Conservation (phyloP, 805 yeast genomes). For the Danielia reshetovae region DNA sequence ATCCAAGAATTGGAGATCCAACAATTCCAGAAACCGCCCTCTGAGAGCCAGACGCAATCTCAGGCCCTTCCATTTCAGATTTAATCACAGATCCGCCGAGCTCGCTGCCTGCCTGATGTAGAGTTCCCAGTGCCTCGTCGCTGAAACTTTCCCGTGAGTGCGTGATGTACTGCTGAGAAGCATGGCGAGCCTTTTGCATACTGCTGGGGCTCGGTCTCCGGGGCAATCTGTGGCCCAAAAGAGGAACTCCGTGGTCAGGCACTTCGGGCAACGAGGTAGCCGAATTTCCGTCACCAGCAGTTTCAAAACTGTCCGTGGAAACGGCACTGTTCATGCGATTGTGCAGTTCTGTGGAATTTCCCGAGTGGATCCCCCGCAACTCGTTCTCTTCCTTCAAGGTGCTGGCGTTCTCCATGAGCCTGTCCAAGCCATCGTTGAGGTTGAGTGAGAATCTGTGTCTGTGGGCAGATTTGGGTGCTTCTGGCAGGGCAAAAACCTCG, state of each 20-base stretch:
- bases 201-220: slow-evolving; percentile 13
- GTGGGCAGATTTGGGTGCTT: slow-evolving; percentile 3
- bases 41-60: too few species aligned
- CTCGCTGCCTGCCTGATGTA: too few species aligned
- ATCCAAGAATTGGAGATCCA: too few species aligned
- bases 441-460: slow-evolving; percentile 21
- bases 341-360: too few species aligned
- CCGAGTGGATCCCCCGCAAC: background rate
- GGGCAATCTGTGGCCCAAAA: slow-evolving; percentile 10
- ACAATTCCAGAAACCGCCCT: too few species aligned
- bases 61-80: too few species aligned
- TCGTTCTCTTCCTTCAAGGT: slow-evolving; percentile 2
- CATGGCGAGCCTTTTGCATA: slow-evolving; percentile 13
- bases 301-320: slow-evolving; percentile 13
- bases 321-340: background rate
- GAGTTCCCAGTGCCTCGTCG: background rate
- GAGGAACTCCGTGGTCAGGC: too few species aligned
- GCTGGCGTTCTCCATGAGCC: slow-evolving; percentile 34
- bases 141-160: background rate
- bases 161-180: slow-evolving; percentile 4
- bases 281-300: slow-evolving; percentile 10
- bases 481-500: slow-evolving; percentile 11
- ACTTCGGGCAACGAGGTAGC: slow-evolving; percentile 1
- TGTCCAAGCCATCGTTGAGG: slow-evolving; percentile 35
- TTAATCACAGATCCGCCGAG: too few species aligned